Evolutionary conservation across 2,329 filamentous ascomycete species (phyloP), one percentile per base, ranked within the genome.

Genomic region (Dothideomycetidae sp.): DNA sequence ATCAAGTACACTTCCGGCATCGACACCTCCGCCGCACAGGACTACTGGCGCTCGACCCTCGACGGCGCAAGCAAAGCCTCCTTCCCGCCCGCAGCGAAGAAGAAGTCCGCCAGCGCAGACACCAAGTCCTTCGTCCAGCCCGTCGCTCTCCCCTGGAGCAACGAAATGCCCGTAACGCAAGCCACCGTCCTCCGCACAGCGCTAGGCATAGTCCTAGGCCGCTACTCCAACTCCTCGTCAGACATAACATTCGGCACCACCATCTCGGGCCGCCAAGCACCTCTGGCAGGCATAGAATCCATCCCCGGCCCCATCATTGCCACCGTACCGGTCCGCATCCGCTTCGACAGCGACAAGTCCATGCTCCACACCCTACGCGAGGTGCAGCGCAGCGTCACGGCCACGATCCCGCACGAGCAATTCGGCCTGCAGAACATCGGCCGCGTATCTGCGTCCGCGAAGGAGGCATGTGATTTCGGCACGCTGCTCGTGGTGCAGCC

Each of bases 231-330:
- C 11, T 30, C 35, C 16, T 57, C 51, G 0, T 53, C 61, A 7
- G 71, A 75, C 34, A 62, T 75, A 3, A 60, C 73, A 3, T 76
- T 75, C 41, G 72, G 70, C 17, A 71, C 76, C 46, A 75, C 79
- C 1, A 73, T 76, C 29, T 75, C 67, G 41, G 76, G 77, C 0
- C 68, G 76, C 32, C 75, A 73, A 50, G 66, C 71, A 12, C 69
- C 68, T 39, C 60, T 75, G 1, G 58, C 66, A 11, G 62, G 63
- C 29, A 66, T 68, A 13, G 70, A 75, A 42, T 59, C 60, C 37
- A 70, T 78, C 32, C 64, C 72, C 31, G 77, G 77, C 0, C 76
- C 76, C 0, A 77, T 73, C 43, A 75, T 75, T 64, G 75, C 80
- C 47, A 75, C 78, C 49, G 64, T 77, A 1, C 76, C 77, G 1